phyloP scores from a whole-genome alignment of 805 yeast genomes.

The Kazachstania africana region DNA sequence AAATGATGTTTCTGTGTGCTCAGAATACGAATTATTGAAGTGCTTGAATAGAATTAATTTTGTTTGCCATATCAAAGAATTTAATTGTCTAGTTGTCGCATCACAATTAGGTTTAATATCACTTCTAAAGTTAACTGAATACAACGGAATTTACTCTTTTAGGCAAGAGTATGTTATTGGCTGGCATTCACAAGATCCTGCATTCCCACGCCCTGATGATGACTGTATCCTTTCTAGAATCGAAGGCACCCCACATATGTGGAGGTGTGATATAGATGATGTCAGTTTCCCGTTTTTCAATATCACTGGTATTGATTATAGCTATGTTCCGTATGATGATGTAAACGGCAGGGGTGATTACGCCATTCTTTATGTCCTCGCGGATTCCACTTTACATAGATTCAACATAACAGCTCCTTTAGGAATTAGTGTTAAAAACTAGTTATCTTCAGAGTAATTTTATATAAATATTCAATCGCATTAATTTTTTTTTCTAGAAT shows the following conservation, averaged over 20 bases:
- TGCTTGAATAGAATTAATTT: conserved; percentile 10
- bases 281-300: conserved; percentile 10
- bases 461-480: neutral
- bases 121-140: conserved; percentile 17
- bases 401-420: conserved; percentile 3
- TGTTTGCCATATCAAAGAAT: conserved; percentile 16
- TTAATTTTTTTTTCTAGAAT: too few species aligned
- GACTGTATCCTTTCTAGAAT: conserved; percentile 3
- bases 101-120: conserved; percentile 17
- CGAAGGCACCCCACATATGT: neutral
- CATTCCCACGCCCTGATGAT: conserved; percentile 1
- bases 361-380: conserved; percentile 9
- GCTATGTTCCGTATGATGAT: conserved; percentile 8
- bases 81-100: conserved; percentile 19
- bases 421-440: too few species aligned
- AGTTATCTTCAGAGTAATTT: too few species aligned
- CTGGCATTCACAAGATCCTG: conserved; percentile 15
- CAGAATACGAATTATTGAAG: conserved; percentile 1
- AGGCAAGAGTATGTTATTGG: conserved; percentile 22
- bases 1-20: conserved; percentile 6
- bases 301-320: conserved; percentile 15
- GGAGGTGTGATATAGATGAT: conserved; percentile 11
- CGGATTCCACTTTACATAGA: conserved; percentile 1
- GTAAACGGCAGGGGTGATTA: conserved; percentile 4
- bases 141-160: conserved; percentile 18